These are phyloP conservation scores for Teunomyces gatunensis DNA, from an alignment of 805 yeast genomes.

Conservation along the genomic window DNA sequence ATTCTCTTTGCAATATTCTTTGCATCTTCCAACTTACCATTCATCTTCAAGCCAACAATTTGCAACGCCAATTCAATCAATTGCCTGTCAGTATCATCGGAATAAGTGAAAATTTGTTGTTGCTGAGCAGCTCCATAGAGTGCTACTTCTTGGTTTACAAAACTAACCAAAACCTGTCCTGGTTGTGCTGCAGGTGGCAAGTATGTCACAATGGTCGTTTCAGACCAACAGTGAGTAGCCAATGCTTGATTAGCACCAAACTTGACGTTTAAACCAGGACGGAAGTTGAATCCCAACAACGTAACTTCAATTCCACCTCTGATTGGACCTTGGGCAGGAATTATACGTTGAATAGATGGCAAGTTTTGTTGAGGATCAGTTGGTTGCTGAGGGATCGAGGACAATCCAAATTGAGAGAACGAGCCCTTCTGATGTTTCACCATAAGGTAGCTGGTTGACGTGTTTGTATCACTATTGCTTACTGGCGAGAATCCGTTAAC, in stretches of 20 bases:
- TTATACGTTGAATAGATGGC: constrained; percentile 78
- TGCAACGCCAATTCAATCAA: constrained; percentile 92
- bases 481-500: constrained; percentile 44
- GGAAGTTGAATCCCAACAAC: constrained; percentile 80
- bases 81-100: constrained; percentile 94
- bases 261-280: constrained; percentile 75
- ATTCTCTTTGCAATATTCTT: constrained; percentile 88
- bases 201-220: constrained; percentile 87
- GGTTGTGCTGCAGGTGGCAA: constrained; percentile 88
- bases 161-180: constrained; percentile 90
- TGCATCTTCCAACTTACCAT: constrained; percentile 93
- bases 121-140: constrained; percentile 30
- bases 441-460: constrained; percentile 14
- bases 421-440: constrained; percentile 3
- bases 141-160: constrained; percentile 49
- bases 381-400: constrained; percentile 10
- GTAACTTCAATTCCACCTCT: constrained; percentile 97
- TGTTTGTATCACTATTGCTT: constrained; percentile 44
- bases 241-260: constrained; percentile 80
- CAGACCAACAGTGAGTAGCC: constrained; percentile 95
- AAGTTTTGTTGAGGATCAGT: constrained; percentile 11
- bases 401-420: constrained; percentile 7
- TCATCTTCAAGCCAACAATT: constrained; percentile 95
- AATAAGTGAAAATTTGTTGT: constrained; percentile 77
- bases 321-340: constrained; percentile 94